A percentile compares a stretch with the other conserved stretches of the same genome.
Evolutionary conservation across 139 green algal genomes (phyloP).

Genomic region (Micractinium sp.): DNA sequence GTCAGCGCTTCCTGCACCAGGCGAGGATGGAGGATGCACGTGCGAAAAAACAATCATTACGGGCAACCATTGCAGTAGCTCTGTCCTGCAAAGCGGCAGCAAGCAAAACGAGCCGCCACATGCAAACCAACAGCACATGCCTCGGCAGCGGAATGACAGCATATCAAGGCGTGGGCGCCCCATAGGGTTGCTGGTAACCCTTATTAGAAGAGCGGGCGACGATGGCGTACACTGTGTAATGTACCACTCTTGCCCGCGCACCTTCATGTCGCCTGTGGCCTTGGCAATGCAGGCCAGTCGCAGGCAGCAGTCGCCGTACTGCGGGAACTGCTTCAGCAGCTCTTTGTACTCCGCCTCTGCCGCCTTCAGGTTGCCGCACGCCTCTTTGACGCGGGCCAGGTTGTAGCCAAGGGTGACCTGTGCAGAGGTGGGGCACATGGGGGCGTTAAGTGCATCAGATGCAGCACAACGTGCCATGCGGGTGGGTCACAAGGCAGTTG

Average conservation of each 20-base stretch:
- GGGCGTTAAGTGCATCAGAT: too few species aligned
- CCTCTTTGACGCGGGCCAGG: constrained; percentile 79
- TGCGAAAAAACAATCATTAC: not conserved
- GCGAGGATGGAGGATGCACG: not conserved
- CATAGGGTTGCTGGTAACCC: too few species aligned
- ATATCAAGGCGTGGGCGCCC: too few species aligned
- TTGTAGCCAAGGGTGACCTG: constrained; percentile 86
- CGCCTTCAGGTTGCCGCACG: constrained; percentile 56
- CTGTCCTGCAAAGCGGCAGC: not conserved
- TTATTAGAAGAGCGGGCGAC: not conserved
- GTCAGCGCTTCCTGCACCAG: constrained; percentile 52
- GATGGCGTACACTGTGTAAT: not conserved
- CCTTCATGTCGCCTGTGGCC: constrained; percentile 26
- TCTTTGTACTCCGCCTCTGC: constrained; percentile 64
- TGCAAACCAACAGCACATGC: not conserved
- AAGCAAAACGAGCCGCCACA: not conserved
- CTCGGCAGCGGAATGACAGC: too few species aligned
- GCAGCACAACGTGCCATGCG: not conserved
- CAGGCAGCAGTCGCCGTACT: constrained; percentile 88
- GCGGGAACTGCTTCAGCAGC: constrained; percentile 70
- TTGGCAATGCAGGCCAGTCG: constrained; percentile 79
- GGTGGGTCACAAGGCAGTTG: not conserved
- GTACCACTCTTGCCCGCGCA: too few species aligned
- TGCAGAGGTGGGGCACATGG: too few species aligned
- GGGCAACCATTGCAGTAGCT: not conserved